phyloP scores from a whole-genome alignment of 139 green algal genomes.

The Prasinococcaceae sp. region DNA sequence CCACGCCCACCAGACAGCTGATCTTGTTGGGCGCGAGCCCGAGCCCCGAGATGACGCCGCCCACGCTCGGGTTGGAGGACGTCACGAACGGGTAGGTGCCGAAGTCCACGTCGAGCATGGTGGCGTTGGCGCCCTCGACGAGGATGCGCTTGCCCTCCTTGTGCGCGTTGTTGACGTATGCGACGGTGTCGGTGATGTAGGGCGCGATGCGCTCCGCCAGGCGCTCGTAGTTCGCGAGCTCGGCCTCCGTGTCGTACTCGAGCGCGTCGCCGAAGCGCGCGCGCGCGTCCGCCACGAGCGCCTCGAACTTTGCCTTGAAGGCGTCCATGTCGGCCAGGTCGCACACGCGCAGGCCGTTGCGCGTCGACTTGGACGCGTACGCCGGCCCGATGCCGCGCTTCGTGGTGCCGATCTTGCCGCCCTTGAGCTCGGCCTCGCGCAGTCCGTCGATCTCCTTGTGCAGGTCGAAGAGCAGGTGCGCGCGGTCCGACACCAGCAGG shows the following conservation, averaged over 20 bases:
- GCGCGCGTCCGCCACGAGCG: slow-evolving; percentile 40
- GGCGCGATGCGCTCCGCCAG: slow-evolving; percentile 44
- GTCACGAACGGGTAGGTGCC: slow-evolving; percentile 99
- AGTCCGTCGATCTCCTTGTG: slow-evolving; percentile 87
- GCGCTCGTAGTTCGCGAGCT: slow-evolving; percentile 59
- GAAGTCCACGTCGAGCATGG: slow-evolving; percentile 97
- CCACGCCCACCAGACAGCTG: slow-evolving; percentile 81
- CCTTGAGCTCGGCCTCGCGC: slow-evolving; percentile 77
- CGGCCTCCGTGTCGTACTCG: slow-evolving; percentile 69
- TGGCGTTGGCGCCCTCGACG: slow-evolving; percentile 96
- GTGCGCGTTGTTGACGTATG: slow-evolving; percentile 31
- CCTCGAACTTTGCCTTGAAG: slow-evolving; percentile 39
- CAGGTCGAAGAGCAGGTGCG: slow-evolving; percentile 95
- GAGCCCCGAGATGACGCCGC: slow-evolving; percentile 80
- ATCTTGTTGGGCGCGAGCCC: slow-evolving; percentile 80
- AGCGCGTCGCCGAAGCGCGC: slow-evolving; percentile 52
- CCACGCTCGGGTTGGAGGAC: slow-evolving; percentile 88
- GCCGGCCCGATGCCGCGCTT: slow-evolving; percentile 93
- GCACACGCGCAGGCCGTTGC: slow-evolving; percentile 83
- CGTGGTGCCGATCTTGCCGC: slow-evolving; percentile 91
- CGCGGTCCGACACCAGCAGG: slow-evolving; percentile 39
- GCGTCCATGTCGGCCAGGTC: slow-evolving; percentile 54
- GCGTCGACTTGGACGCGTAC: slow-evolving; percentile 81
- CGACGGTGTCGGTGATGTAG: slow-evolving; percentile 77
- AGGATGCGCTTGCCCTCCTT: slow-evolving; percentile 66